A percentile compares a stretch with the other conserved stretches of the same genome.
These are phyloP conservation scores for Sordariomycetes sp. DNA, from an alignment of 2,329 filamentous ascomycete species.

Conservation along the genomic window DNA sequence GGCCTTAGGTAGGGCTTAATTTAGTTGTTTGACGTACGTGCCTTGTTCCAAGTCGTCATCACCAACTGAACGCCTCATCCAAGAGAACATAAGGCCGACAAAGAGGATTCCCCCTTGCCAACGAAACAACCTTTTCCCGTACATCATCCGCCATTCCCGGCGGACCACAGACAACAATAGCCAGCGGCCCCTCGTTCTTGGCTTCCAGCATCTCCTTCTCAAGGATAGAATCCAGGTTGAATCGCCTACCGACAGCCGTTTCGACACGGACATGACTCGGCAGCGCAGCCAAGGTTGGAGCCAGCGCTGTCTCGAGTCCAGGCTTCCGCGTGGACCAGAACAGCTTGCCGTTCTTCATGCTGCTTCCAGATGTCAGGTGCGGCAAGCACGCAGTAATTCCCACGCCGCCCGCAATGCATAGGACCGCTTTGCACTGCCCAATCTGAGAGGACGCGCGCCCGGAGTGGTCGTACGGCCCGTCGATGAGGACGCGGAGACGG, in stretches of 20 bases:
- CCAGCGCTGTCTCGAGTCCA: conserved; percentile 8
- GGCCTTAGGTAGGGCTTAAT: too few species aligned
- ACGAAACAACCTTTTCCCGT: conserved; percentile 10
- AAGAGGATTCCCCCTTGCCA: conserved; percentile 8
- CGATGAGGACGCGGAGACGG: conserved; percentile 12
- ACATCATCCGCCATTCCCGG: conserved; percentile 16
- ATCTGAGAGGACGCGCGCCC: conserved; percentile 9
- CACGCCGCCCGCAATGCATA: conserved; percentile 18
- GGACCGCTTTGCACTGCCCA: conserved; percentile 11
- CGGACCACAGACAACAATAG: conserved; percentile 16
- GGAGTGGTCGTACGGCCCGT: conserved; percentile 14
- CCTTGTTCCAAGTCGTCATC: too few species aligned
- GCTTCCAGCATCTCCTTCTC: conserved; percentile 8
- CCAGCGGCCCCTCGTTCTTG: conserved; percentile 9
- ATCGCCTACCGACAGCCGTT: conserved; percentile 10
- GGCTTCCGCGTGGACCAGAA: conserved; percentile 13
- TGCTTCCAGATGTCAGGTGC: conserved; percentile 8
- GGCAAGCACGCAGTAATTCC: conserved; percentile 17
- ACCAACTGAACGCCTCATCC: conserved; percentile 15
- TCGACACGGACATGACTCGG: conserved; percentile 10
- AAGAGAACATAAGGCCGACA: conserved; percentile 12
- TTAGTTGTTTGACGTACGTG: too few species aligned
- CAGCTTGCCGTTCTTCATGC: conserved; percentile 8
- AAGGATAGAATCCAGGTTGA: conserved; percentile 12
- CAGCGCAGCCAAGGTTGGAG: conserved; percentile 7